Conservation (phyloP, 768 basidiomycete species). For the Tricholoma bakamatsutake region DNA sequence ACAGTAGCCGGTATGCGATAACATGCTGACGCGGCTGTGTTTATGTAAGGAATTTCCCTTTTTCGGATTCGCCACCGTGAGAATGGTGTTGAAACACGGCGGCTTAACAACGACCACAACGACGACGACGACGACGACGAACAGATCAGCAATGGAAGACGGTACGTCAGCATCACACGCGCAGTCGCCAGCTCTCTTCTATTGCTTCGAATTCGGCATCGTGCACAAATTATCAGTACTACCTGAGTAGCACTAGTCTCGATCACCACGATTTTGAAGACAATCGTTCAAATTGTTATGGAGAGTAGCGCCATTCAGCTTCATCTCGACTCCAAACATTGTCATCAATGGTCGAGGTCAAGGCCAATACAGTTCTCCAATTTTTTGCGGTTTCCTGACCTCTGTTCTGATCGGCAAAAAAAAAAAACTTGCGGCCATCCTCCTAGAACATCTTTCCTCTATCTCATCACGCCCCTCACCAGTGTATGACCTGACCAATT, state of each 20-base stretch:
- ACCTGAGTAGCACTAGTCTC: background rate
- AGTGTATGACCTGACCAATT: conserved; percentile 35
- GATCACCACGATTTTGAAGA: too few relatives aligned
- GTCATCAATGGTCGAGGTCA: conserved; percentile 4
- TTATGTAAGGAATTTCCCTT: too few relatives aligned
- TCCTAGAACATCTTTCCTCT: conserved; percentile 9
- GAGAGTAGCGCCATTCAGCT: background rate
- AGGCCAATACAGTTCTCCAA: conserved; percentile 6
- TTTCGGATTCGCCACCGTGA: background rate
- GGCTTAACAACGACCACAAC: background rate
- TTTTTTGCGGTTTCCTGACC: conserved; percentile 9
- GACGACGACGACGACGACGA: conserved; percentile 3
- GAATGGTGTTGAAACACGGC: background rate
- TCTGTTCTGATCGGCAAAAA: conserved; percentile 16
- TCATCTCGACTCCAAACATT: conserved; percentile 9
- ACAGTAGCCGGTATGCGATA: too few relatives aligned
- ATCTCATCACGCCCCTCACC: conserved; percentile 22
- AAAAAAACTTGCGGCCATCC: conserved; percentile 15
- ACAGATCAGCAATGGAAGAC: conserved; percentile 45
- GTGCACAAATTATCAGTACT: background rate
- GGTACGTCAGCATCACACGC: conserved; percentile 83
- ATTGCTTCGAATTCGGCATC: conserved; percentile 9
- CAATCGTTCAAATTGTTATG: background rate
- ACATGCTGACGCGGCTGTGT: too few relatives aligned
- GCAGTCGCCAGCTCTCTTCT: conserved; percentile 17